A percentile compares a stretch with the other conserved stretches of the same genome.
These are phyloP conservation scores for Murraya paniculata DNA, from an alignment of 345 rosid genomes.

Conservation along the genomic window DNA sequence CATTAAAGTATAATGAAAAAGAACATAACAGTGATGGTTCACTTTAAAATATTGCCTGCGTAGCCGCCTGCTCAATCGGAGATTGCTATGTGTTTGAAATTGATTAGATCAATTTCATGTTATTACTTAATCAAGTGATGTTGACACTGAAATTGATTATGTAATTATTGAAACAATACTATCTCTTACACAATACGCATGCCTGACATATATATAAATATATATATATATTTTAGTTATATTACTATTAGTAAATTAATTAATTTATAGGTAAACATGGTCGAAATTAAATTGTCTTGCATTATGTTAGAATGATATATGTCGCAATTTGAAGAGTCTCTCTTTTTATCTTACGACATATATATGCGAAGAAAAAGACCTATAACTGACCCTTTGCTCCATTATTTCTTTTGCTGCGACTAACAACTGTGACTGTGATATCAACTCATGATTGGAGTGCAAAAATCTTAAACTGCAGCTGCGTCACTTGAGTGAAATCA, in stretches of 20 bases:
- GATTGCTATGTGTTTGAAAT: conserved; percentile 6
- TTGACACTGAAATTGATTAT: neutral
- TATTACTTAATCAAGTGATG: neutral
- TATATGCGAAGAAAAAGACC: neutral
- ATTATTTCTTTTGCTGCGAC: neutral
- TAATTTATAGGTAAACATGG: neutral
- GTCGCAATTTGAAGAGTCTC: neutral
- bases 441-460: neutral
- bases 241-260: neutral
- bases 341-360: neutral
- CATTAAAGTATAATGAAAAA: neutral
- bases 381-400: neutral
- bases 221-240: neutral
- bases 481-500: neutral
- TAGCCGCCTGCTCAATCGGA: conserved; percentile 19
- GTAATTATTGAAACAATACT: neutral
- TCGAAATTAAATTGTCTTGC: too few relatives aligned
- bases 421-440: neutral
- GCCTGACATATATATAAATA: neutral
- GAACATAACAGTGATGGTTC: neutral
- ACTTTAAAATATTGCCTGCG: neutral
- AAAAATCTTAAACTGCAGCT: neutral
- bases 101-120: neutral
- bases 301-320: neutral
- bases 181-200: conserved; percentile 1